Conservation (phyloP, 129 eudicot genomes). For the Pulicaria dysenterica region DNA sequence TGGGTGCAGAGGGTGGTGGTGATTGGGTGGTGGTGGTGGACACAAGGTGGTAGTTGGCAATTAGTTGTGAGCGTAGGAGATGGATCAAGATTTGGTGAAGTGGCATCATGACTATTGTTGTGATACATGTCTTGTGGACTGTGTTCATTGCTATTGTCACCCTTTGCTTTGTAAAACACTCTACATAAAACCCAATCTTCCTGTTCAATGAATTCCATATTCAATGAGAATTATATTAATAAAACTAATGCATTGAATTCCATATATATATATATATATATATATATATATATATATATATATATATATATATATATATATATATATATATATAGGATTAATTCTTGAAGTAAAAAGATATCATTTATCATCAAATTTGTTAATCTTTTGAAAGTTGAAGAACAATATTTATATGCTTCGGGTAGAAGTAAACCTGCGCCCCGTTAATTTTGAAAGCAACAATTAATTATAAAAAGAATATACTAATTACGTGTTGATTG, state of each 20-base stretch:
- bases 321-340: no score
- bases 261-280: no score
- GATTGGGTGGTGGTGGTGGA: constrained; percentile 37
- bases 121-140: constrained; percentile 39
- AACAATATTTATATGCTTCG: no score
- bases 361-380: no score
- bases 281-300: no score
- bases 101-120: constrained; percentile 34
- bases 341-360: no score
- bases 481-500: not conserved
- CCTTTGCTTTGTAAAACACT: constrained; percentile 81
- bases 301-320: no score
- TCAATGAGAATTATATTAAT: not conserved
- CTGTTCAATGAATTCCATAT: constrained; percentile 45
- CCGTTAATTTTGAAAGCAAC: not conserved
- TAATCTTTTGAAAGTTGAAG: no score
- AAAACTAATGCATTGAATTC: constrained; percentile 3
- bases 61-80: constrained; percentile 28
- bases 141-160: constrained; percentile 44
- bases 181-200: constrained; percentile 96
- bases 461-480: not conserved
- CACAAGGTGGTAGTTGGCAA: constrained; percentile 35
- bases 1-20: constrained; percentile 16
- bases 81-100: constrained; percentile 33
- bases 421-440: no score